A percentile compares a stretch with the other conserved stretches of the same genome.
Conservation (phyloP, 1,284 basidiomycete genomes). For the Paramarasmius palmivorus region DNA sequence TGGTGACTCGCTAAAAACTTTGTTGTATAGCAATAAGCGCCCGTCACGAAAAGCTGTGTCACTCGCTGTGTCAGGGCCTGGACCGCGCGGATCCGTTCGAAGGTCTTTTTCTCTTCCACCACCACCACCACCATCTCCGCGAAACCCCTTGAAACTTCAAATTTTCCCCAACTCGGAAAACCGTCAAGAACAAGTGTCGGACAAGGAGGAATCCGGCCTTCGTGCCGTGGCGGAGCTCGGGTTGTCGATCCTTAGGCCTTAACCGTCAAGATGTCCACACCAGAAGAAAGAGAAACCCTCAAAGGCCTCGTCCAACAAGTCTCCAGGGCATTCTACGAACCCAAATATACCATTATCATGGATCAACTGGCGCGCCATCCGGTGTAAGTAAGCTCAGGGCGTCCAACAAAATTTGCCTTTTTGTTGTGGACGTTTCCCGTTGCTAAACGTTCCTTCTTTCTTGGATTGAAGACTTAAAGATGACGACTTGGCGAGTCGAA, state of each 20-base stretch:
- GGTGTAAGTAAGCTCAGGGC: constrained; percentile 71
- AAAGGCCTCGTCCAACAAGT: constrained; percentile 90
- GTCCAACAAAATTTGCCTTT: constrained; percentile 20
- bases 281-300: constrained; percentile 74
- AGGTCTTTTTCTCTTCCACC: too few relatives aligned
- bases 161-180: too few relatives aligned
- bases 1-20: too few relatives aligned
- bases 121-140: too few relatives aligned
- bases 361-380: constrained; percentile 90
- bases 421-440: neutral
- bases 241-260: neutral
- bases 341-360: constrained; percentile 88
- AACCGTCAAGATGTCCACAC: constrained; percentile 52
- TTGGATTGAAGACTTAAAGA: constrained; percentile 73
- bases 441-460: constrained; percentile 21
- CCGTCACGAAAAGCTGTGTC: too few relatives aligned
- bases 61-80: too few relatives aligned
- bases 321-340: constrained; percentile 92
- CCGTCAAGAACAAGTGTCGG: too few relatives aligned
- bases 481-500: constrained; percentile 86
- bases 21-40: too few relatives aligned
- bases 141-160: too few relatives aligned
- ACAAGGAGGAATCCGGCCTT: too few relatives aligned
- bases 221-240: too few relatives aligned
- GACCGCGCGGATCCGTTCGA: neutral